These are phyloP conservation scores for Colletotrichum liriopes DNA, from an alignment of 2,329 filamentous ascomycete genomes.

Conservation along the genomic window DNA sequence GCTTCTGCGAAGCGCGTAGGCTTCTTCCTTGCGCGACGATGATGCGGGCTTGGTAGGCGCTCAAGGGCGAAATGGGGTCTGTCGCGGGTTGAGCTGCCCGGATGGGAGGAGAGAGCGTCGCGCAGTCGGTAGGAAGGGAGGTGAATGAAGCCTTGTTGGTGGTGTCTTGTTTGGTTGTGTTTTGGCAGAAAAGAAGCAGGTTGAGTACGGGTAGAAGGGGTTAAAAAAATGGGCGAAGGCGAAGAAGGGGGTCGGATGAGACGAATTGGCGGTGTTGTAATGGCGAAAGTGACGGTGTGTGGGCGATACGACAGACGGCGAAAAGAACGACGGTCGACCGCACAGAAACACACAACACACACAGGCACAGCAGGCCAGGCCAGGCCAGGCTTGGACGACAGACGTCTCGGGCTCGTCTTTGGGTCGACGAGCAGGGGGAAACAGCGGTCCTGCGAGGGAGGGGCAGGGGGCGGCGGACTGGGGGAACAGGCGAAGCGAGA, in stretches of 20 bases:
- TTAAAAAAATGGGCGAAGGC: constrained; percentile 29
- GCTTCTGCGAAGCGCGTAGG: constrained; percentile 43
- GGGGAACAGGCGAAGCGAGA: constrained; percentile 27
- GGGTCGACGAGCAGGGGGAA: constrained; percentile 13
- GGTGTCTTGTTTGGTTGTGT: constrained; percentile 8
- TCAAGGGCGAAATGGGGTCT: constrained; percentile 6
- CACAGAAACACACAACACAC: no score
- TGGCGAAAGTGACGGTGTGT: constrained; percentile 27
- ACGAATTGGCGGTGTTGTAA: constrained; percentile 27
- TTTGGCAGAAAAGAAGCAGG: constrained; percentile 33
- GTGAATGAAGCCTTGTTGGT: constrained; percentile 14
- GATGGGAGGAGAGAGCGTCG: neutral
- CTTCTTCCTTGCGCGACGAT: constrained; percentile 44
- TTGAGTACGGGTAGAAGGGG: constrained; percentile 35
- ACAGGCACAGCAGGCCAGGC: neutral
- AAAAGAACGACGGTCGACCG: constrained; percentile 3
- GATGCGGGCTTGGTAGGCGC: constrained; percentile 14
- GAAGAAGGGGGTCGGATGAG: constrained; percentile 22
- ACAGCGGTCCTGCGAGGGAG: neutral
- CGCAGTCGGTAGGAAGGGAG: constrained; percentile 22
- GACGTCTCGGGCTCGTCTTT: constrained; percentile 32
- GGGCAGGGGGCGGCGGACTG: neutral
- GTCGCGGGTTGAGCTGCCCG: constrained; percentile 6
- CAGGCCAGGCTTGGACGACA: constrained; percentile 25
- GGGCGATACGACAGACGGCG: neutral